These are phyloP conservation scores for Cytidiella melzeri DNA, from an alignment of 768 basidiomycete species.

Conservation along the genomic window DNA sequence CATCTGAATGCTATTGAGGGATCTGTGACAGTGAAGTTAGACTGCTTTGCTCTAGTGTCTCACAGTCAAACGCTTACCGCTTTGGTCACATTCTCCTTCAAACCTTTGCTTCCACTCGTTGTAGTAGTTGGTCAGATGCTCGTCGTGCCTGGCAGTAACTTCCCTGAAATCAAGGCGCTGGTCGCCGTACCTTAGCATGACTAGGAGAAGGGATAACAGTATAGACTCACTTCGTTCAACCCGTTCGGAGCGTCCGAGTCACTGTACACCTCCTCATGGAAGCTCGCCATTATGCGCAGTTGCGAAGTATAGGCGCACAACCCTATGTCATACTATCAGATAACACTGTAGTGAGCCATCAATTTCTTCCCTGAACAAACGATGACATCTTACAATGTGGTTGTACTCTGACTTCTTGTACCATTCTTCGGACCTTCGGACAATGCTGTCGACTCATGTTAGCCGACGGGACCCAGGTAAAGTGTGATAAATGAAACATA, in stretches of 20 bases:
- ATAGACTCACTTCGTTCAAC: conserved; percentile 51
- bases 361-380: neutral
- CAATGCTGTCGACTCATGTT: conserved; percentile 53
- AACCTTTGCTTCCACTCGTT: conserved; percentile 66
- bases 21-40: too few relatives aligned
- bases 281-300: conserved; percentile 62
- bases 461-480: neutral
- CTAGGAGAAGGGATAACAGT: neutral
- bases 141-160: conserved; percentile 58
- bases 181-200: neutral
- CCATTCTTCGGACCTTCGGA: conserved; percentile 69
- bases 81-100: conserved; percentile 49
- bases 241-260: conserved; percentile 63
- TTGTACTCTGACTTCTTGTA: conserved; percentile 65
- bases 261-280: conserved; percentile 75
- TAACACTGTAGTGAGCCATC: conserved; percentile 4
- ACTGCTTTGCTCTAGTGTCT: too few relatives aligned
- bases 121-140: conserved; percentile 46
- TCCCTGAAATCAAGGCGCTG: conserved; percentile 64
- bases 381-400: conserved; percentile 36
- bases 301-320: conserved; percentile 68
- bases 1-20: too few relatives aligned
- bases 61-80: conserved; percentile 42
- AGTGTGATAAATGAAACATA: conserved; percentile 25
- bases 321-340: conserved; percentile 64